Base-by-base conservation (phyloP, 2,329 filamentous ascomycete species). In the Fusarium lyarnte region DNA sequence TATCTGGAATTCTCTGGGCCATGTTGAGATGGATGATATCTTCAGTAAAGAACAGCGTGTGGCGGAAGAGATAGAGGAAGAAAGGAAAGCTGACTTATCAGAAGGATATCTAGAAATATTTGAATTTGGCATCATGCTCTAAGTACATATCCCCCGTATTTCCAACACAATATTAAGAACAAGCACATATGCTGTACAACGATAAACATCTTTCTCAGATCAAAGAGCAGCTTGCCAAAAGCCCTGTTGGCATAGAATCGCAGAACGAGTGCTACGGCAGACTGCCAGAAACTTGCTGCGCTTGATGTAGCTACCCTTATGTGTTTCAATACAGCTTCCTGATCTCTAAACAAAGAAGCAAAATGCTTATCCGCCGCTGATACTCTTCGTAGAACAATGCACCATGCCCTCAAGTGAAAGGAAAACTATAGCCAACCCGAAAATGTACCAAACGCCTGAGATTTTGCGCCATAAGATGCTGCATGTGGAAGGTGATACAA, bases 401-500 rank as follows among this genome's bases (percentile, higher is more conserved):
- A 60, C 66, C 63, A 59, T 64, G 67, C 42, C 43, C 57, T 27
- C 29, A 46, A 43, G 31, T 39, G 29, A 66, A 73, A 69, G 38
- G 52, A 57, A 58, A 54, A 49, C 42, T 35, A 51, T 64, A 52
- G 67, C 64, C 63, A 42, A 27, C 47, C 55, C 27, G 53, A 58
- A 54, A 47, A 39, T 53, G 49, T 65, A 67, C 57, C 57, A 41
- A 73, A 76, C 71, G 62, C 75, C 74, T 51, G 46, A 51, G 31
- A 45, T 52, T 33, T 61, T 69, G 61, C 63, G 66, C 69, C 63
- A 29, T 49, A 57, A 51, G 45, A 61, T 54, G 45, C 42, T 57
- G 39, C 47, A 65, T 52, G 52, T 66, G 54, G 16, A 33, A 27
- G 10, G 41, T 47, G 17, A 49, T 27, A n/a, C 41, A 57, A 49